Base-by-base conservation (phyloP, 164 flowering plant species). In the Euptelea pleiosperma region DNA sequence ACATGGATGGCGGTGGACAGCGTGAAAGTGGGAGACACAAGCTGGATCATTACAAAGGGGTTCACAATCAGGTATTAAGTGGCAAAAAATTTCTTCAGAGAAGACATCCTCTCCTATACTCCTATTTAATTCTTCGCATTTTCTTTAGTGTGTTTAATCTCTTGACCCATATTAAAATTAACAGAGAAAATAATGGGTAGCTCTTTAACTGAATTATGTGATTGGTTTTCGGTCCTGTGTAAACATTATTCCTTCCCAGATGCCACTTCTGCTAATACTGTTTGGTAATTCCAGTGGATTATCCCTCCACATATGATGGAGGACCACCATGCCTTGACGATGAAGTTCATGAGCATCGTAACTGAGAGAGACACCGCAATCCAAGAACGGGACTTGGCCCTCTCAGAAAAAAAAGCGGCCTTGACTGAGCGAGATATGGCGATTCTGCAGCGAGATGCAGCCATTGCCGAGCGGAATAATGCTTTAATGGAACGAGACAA, bases 361-460 rank as follows among this genome's bases (percentile, higher is more conserved):
- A 79, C 81, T 19, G 92, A 90, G 73, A 79, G 84, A 63, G 89
- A 90, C 70, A 75, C 82, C 46, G 95, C 95, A 4, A 69, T 85
- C 41, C 77, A 66, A 37, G 92, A 87, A 58, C 68, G 90, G 52
- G 78, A 87, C 62, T 37, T 68, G 31, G 95, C 91, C 15, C 18
- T 85, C 1, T 28, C 76, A 26, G 92, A 85, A 64, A 85, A 76
- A 64, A 82, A 72, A 58, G 70, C 68, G 31, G 97, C 97, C 19
- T 28, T 81, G 58, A 79, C 73, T 2, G 91, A 84, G 18, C 59
- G 86, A 40, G 84, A 85, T 54, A 65, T 74, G 66, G 88, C 91
- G 3, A 60, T 79, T 39, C 34, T 66, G 68, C 75, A 78, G 68
- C 77, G 91, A 22, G 87, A 87, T 60, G 62, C 71, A 1, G 97